A percentile compares a stretch with the other conserved stretches of the same genome.
These are phyloP conservation scores for Diaporthe vexans DNA, from an alignment of 2,329 filamentous ascomycete species.

Conservation along the genomic window DNA sequence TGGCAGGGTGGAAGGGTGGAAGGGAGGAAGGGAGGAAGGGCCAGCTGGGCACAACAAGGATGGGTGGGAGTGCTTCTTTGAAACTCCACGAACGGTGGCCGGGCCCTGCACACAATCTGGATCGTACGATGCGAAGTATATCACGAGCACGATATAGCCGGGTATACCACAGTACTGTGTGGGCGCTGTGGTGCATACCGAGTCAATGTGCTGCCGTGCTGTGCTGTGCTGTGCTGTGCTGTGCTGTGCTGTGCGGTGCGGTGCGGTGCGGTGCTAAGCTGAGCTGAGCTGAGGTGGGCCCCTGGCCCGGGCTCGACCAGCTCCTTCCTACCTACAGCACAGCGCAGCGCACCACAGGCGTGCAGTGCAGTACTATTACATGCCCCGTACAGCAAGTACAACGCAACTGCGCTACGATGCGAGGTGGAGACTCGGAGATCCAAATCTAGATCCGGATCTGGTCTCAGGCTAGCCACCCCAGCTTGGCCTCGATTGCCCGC, in stretches of 20 bases:
- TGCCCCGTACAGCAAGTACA: too few species aligned
- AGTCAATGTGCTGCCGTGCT: neutral
- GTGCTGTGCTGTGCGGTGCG: too few species aligned
- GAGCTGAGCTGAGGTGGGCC: too few species aligned
- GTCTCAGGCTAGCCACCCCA: slow-evolving; percentile 28
- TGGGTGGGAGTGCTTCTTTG: slow-evolving; percentile 20
- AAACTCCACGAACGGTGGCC: slow-evolving; percentile 28
- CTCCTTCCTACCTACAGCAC: neutral
- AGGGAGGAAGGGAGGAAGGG: too few species aligned
- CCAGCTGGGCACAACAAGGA: neutral
- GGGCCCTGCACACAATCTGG: slow-evolving; percentile 15
- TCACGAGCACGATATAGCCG: slow-evolving; percentile 13
- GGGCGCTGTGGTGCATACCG: too few species aligned
- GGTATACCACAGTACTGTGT: neutral
- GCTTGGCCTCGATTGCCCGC: slow-evolving; percentile 11
- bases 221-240: neutral
- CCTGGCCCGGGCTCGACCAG: too few species aligned
- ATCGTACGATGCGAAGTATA: slow-evolving; percentile 26
- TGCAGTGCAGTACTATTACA: too few species aligned
- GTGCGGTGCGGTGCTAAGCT: too few species aligned
- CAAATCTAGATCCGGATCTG: slow-evolving; percentile 37
- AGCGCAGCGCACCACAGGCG: too few species aligned
- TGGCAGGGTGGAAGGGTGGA: too few species aligned
- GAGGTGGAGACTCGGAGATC: slow-evolving; percentile 34
- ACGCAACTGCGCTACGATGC: neutral